Base-by-base conservation (phyloP, 1,284 basidiomycete species). In the Mycena sp. region DNA sequence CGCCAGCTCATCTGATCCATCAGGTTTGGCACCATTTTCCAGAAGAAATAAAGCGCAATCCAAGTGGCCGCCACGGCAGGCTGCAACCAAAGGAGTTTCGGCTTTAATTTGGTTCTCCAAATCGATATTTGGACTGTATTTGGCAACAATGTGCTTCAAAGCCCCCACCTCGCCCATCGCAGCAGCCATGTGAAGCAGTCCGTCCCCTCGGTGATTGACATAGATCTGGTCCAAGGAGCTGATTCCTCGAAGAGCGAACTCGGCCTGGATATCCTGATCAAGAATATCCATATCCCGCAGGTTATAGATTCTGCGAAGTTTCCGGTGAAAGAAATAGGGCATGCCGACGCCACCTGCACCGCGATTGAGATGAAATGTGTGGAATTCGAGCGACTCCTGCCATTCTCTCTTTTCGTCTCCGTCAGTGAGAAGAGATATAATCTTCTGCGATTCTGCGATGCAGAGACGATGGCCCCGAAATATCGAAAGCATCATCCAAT, bases 171-270 rank as follows among this genome's bases (percentile, higher is more conserved):
- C 17, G 16, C 51, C 51, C 37, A 41, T 40, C 9, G 37, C 12
- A 29, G 51, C 51, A 12, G 51, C 51, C 3, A 53, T 4, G 26
- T 53, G 51, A 17, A 53, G 51, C 10, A 53, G 25, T 9, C 51
- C 51, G 14, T 53, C 51, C 7, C 51, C 51, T 1, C 37, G 51
- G 9, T 53, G 25, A 25, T 53, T 41, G n/a, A 53, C 51, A 41
- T 41, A 53, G 17, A 53, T 53, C 38, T 53, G 51, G 26, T 53
- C 51, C n/a, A 53, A 35, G 17, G 51, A 53, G 3, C 16, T 41
- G 16, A 53, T 16, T 16, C 38, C 51, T 1, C 51, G 51, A 17
- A 53, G 25, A 11, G n/a, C 37, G n/a, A 53, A 41, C 51, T 53
- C 51, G 25, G 51, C 23, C 38, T 53, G 37, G 10, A 53, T 41